Evolutionary conservation across 306 rosid genomes (phyloP).

Genomic region (Oemleria cerasiformis): DNA sequence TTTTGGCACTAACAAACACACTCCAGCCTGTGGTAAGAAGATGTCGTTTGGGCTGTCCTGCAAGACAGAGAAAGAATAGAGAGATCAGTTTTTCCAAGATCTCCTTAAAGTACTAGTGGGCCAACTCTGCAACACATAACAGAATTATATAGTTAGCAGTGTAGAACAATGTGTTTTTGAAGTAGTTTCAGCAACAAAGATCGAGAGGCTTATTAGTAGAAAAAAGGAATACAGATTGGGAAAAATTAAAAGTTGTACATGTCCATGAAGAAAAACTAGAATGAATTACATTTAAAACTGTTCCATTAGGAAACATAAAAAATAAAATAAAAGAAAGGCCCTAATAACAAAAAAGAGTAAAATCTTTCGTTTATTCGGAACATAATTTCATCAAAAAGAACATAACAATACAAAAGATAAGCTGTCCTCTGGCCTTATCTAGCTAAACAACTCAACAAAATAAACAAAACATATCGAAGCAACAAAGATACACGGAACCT

Average conservation of each 20-base stretch:
- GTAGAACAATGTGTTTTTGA: background rate
- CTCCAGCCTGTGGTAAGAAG: constrained; percentile 96
- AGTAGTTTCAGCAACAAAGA: background rate
- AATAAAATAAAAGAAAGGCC: background rate
- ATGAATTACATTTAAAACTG: background rate
- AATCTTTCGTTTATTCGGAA: too few relatives aligned
- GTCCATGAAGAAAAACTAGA: background rate
- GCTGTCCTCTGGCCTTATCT: too few relatives aligned
- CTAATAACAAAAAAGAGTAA: background rate
- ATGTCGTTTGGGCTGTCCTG: constrained; percentile 95
- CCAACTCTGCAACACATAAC: background rate
- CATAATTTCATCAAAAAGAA: too few relatives aligned
- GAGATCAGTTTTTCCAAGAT: constrained; percentile 17
- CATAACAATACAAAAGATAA: too few relatives aligned
- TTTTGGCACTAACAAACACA: constrained; percentile 90
- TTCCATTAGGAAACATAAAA: too few relatives aligned
- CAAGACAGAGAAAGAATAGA: constrained; percentile 26
- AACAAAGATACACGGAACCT: too few relatives aligned
- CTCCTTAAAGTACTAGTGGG: background rate
- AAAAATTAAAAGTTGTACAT: background rate
- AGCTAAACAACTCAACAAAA: too few relatives aligned
- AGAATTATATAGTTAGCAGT: background rate
- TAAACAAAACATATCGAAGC: too few relatives aligned
- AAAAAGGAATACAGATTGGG: background rate
- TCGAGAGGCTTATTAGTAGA: background rate